phyloP scores from a whole-genome alignment of 1,284 basidiomycete species.

The Hypsizygus ulmarius region DNA sequence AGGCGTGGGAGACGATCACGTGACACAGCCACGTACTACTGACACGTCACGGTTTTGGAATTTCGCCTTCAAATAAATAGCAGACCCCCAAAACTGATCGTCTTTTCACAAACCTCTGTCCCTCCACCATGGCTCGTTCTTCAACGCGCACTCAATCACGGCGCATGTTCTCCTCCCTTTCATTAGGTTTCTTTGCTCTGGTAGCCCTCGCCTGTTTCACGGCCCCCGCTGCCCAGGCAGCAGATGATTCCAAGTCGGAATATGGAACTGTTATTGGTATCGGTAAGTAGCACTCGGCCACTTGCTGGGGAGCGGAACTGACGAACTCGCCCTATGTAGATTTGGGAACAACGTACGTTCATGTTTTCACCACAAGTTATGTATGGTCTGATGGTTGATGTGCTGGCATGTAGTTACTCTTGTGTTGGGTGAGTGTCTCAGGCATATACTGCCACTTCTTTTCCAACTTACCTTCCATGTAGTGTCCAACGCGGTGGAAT shows the following conservation, averaged over 20 bases:
- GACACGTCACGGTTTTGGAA: conserved; percentile 32
- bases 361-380: neutral
- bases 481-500: conserved; percentile 92
- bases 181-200: conserved; percentile 61
- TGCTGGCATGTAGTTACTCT: conserved; percentile 52
- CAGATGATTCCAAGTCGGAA: conserved; percentile 55
- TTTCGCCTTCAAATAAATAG: conserved; percentile 24
- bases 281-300: conserved; percentile 47
- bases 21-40: conserved; percentile 36
- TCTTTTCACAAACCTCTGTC: conserved; percentile 15
- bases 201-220: conserved; percentile 63
- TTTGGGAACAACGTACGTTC: conserved; percentile 73
- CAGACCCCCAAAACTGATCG: conserved; percentile 1
- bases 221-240: conserved; percentile 52
- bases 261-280: conserved; percentile 97
- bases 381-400: conserved; percentile 21
- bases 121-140: conserved; percentile 41
- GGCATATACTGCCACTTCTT: neutral
- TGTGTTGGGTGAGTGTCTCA: conserved; percentile 62
- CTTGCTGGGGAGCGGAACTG: conserved; percentile 6
- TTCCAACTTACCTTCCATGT: conserved; percentile 2
- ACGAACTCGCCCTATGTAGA: conserved; percentile 42
- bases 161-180: conserved; percentile 61
- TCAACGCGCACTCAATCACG: conserved; percentile 59
- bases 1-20: conserved; percentile 22